Conservation (phyloP, 768 basidiomycete genomes). For the Galerina sulciceps region DNA sequence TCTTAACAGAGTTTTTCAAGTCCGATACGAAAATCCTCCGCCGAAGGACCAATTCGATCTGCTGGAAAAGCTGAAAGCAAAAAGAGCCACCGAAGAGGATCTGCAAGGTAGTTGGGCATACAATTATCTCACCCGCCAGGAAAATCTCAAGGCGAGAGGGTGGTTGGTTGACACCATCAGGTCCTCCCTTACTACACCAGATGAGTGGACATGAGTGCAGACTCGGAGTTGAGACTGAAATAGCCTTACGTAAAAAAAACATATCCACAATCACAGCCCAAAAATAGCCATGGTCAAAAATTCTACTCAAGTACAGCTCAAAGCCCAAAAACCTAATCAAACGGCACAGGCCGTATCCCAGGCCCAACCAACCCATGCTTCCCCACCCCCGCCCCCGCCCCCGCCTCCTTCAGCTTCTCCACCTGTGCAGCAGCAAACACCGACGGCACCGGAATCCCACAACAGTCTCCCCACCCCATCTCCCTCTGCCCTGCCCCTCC, state of each 20-base stretch:
- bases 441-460: constrained; percentile 86
- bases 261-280: no score
- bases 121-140: no score
- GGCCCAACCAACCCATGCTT: constrained; percentile 54
- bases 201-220: no score
- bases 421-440: constrained; percentile 76
- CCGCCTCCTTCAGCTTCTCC: constrained; percentile 39
- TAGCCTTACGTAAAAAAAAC: no score
- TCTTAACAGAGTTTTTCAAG: background rate
- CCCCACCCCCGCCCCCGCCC: constrained; percentile 34
- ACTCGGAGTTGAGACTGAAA: no score
- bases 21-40: background rate
- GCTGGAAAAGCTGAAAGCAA: background rate
- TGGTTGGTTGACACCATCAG: constrained; percentile 2
- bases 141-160: no score
- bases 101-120: no score
- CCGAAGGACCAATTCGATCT: background rate
- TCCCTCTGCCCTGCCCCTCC: constrained; percentile 53
- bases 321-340: constrained; percentile 54
- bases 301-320: background rate
- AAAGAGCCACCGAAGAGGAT: no score
- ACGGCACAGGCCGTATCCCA: constrained; percentile 78
- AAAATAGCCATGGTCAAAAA: no score
- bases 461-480: constrained; percentile 87
- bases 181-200: background rate